A percentile compares a stretch with the other conserved stretches of the same genome.
phyloP scores from a whole-genome alignment of 1,284 basidiomycete species.

The Volvariella surrecta region DNA sequence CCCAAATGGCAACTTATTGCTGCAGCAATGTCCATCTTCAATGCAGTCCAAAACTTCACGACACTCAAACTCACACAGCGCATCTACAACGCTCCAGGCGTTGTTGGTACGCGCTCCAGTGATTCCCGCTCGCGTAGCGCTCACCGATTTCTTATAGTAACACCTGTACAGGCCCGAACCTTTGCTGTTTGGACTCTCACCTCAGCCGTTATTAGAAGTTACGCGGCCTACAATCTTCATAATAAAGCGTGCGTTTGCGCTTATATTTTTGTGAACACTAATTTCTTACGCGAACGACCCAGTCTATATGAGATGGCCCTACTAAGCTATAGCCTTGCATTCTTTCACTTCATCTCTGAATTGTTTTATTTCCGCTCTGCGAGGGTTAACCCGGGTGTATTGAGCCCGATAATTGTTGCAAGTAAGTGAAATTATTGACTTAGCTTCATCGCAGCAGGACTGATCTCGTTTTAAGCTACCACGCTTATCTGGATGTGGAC shows the following conservation, averaged over 20 bases:
- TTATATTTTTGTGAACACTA: slow-evolving; percentile 6
- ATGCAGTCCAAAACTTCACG: slow-evolving; percentile 75
- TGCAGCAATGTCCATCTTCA: slow-evolving; percentile 71
- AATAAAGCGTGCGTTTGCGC: slow-evolving; percentile 49
- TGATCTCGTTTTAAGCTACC: slow-evolving; percentile 33
- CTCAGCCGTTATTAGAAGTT: slow-evolving; percentile 71
- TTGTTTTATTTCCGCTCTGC: slow-evolving; percentile 78
- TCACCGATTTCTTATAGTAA: slow-evolving; percentile 44
- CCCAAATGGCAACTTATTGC: slow-evolving; percentile 84
- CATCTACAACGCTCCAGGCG: slow-evolving; percentile 48
- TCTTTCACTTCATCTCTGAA: slow-evolving; percentile 86
- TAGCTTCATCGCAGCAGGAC: slow-evolving; percentile 1
- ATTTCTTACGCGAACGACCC: slow-evolving; percentile 9
- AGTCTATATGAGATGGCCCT: slow-evolving; percentile 90
- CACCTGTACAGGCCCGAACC: slow-evolving; percentile 75
- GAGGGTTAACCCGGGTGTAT: slow-evolving; percentile 51
- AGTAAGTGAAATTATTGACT: slow-evolving; percentile 45
- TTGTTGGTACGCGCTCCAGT: no score
- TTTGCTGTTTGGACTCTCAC: slow-evolving; percentile 88
- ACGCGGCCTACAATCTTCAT: slow-evolving; percentile 83
- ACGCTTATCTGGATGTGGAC: slow-evolving; percentile 78
- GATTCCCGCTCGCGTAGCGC: no score
- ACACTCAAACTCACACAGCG: slow-evolving; percentile 72
- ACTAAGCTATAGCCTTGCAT: slow-evolving; percentile 83
- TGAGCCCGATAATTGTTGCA: slow-evolving; percentile 81